phyloP scores from a whole-genome alignment of 371 early-diverging fungal species.

The Rhizomucor pusillus region DNA sequence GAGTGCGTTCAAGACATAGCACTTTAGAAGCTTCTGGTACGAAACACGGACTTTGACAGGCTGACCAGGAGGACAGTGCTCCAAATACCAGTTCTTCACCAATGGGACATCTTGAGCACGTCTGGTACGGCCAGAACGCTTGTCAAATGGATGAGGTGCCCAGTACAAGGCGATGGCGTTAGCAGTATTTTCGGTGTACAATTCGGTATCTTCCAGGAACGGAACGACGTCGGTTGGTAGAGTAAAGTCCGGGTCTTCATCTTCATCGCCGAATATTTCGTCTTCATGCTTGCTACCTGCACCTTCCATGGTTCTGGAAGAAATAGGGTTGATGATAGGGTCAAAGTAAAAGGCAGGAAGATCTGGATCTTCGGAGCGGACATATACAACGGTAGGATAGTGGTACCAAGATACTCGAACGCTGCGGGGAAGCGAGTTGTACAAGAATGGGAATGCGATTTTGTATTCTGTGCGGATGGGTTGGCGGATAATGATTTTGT shows the following conservation, averaged over 20 bases:
- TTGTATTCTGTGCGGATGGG: conserved; percentile 98
- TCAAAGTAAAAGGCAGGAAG: conserved; percentile 97
- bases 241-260: conserved; percentile 67
- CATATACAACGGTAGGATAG: conserved; percentile 85
- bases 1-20: conserved; percentile 88
- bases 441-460: conserved; percentile 97
- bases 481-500: conserved; percentile 98
- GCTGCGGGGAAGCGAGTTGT: conserved; percentile 93
- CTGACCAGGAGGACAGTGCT: conserved; percentile 90
- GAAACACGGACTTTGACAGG: conserved; percentile 98
- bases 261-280: conserved; percentile 82
- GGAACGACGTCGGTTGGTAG: conserved; percentile 83
- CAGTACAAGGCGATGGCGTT: conserved; percentile 92
- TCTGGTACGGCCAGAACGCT: conserved; percentile 88
- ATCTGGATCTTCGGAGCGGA: conserved; percentile 92
- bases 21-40: conserved; percentile 93
- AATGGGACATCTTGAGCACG: conserved; percentile 95
- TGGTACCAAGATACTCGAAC: conserved; percentile 95
- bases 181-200: conserved; percentile 91
- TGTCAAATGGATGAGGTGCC: conserved; percentile 97
- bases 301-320: conserved; percentile 69
- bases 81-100: conserved; percentile 97
- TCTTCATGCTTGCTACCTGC: conserved; percentile 71
- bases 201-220: conserved; percentile 75
- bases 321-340: conserved; percentile 95